Evolutionary conservation across 1,139 yeast species (phyloP).

Genomic region (Diutina ranongensis): DNA sequence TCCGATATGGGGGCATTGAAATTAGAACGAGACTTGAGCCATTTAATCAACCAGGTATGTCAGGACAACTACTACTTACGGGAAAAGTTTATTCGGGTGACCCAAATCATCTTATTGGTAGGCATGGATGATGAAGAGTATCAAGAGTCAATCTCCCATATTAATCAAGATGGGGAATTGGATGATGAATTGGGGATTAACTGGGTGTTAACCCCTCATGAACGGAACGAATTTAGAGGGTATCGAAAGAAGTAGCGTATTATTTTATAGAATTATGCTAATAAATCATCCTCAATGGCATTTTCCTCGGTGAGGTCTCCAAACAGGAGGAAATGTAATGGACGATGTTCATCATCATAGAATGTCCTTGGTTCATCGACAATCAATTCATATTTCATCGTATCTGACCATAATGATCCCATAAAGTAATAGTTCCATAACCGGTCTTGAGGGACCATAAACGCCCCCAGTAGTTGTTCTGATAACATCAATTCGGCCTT

Average conservation of each 20-base stretch:
- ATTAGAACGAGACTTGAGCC: constrained; percentile 72
- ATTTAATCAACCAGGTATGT: constrained; percentile 55
- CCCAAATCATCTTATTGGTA: constrained; percentile 70
- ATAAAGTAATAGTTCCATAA: constrained; percentile 89
- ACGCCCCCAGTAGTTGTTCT: constrained; percentile 69
- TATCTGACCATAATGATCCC: constrained; percentile 72
- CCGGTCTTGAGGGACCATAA: constrained; percentile 74
- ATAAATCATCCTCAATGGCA: neutral
- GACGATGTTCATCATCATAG: constrained; percentile 80
- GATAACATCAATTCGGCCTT: constrained; percentile 60
- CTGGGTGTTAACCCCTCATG: constrained; percentile 76
- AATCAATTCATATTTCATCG: constrained; percentile 50
- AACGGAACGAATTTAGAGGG: constrained; percentile 48
- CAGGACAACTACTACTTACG: constrained; percentile 58
- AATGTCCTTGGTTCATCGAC: constrained; percentile 72
- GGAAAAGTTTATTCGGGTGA: constrained; percentile 67
- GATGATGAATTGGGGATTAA: constrained; percentile 35
- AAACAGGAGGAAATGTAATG: constrained; percentile 51
- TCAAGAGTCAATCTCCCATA: constrained; percentile 5
- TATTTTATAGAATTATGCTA: neutral
- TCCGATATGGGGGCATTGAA: constrained; percentile 79
- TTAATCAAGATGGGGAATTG: constrained; percentile 15
- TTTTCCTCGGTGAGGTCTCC: neutral
- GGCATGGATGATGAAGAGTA: constrained; percentile 80
- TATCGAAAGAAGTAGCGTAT: constrained; percentile 17